Base-by-base conservation (phyloP, 768 basidiomycete genomes). In the Amanita exitialis region DNA sequence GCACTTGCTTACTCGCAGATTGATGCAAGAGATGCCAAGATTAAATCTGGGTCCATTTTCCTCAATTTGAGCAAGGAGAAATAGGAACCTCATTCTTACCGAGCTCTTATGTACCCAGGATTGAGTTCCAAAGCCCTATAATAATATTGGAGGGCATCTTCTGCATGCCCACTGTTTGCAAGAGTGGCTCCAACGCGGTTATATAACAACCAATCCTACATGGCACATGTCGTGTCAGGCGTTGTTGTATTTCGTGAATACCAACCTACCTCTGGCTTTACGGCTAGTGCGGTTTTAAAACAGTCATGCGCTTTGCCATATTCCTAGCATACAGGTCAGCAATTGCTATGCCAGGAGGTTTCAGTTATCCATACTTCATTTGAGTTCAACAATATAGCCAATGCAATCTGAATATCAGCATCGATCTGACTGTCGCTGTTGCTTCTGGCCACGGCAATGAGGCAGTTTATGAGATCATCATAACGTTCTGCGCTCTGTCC, bases 151-250 rank as follows among this genome's bases (percentile, higher is more conserved):
- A 93, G 71, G n/a, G 94, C 94, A 47, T 90, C 80, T 32, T 77
- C 79, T 10, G 91, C 76, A 49, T 71, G 72, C 20, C 92, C 83
- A 59, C 80, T 89, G 65, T 96, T 97, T 21, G 94, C 94, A 69
- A 93, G 82, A 4, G 91, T 94, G 13, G 94, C 94, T 12, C 94
- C 94, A 37, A 95, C 86, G 13, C 94, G 80, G 61, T 97, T 97
- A 67, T 89, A 95, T 52, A 97, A 67, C 35, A 90, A 69, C 84
- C 88, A 95, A 62, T 97, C 93, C 90, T 94, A 45, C 32, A 39
- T n/a, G 15, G 12, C 13, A 28, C 27, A 42, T 30, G 15, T 34
- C 20, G 25, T 15, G 13, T 47, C 39, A 18, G 15, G 8, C n/a
- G 23, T 8, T n/a, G 15, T 16, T 9, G 35, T 9, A n/a, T n/a